Evolutionary conservation across 495 filamentous ascomycete species (phyloP).

Genomic region (Hypoxylon fragiforme): DNA sequence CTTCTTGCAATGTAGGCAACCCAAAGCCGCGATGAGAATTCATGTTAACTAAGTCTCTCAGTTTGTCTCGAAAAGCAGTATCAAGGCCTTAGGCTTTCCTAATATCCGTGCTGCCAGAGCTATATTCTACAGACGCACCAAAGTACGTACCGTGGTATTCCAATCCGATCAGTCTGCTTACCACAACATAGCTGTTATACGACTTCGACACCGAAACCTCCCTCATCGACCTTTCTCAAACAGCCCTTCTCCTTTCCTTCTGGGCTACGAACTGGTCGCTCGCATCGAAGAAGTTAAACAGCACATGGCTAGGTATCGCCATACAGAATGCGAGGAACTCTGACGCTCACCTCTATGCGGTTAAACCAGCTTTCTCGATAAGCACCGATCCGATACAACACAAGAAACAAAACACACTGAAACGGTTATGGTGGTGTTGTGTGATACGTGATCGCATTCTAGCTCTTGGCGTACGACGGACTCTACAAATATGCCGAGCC

Average conservation of each 20-base stretch:
- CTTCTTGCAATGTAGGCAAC: constrained; percentile 48
- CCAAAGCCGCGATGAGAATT: background rate
- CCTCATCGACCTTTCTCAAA: constrained; percentile 45
- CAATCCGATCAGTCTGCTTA: constrained; percentile 5
- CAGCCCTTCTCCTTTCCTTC: constrained; percentile 47
- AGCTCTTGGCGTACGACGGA: constrained; percentile 51
- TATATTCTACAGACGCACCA: constrained; percentile 48
- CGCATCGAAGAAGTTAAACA: constrained; percentile 47
- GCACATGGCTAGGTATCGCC: constrained; percentile 50
- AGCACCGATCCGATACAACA: constrained; percentile 33
- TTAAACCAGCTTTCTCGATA: constrained; percentile 32
- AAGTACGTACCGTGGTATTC: constrained; percentile 26
- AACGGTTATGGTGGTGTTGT: constrained; percentile 56
- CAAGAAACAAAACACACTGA: constrained; percentile 40
- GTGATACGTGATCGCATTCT: constrained; percentile 55
- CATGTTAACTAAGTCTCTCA: constrained; percentile 14
- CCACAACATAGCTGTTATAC: constrained; percentile 32
- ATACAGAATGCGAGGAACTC: constrained; percentile 53
- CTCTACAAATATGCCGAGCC: constrained; percentile 49
- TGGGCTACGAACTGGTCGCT: constrained; percentile 44
- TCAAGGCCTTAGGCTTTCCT: constrained; percentile 48
- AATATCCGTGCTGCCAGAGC: constrained; percentile 49
- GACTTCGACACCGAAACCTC: constrained; percentile 43
- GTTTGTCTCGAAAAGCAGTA: constrained; percentile 47
- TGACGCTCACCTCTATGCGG: constrained; percentile 43